Evolutionary conservation across 345 rosid species (phyloP).

Genomic region (Excoecaria cochinchinensis): DNA sequence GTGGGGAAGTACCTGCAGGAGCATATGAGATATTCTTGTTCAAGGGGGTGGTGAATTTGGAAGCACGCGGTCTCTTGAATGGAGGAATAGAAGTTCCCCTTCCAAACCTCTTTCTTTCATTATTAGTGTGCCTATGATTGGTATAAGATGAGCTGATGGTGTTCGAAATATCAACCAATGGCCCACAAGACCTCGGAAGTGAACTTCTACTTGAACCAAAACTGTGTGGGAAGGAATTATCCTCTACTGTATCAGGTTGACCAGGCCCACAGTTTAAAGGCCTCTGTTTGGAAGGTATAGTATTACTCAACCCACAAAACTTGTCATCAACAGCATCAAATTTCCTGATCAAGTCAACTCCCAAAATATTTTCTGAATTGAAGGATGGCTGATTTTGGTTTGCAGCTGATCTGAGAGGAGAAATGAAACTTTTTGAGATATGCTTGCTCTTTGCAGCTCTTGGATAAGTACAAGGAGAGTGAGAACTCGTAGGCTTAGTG

Average conservation of each 20-base stretch:
- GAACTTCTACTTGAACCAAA: conserved; percentile 29
- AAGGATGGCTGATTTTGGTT: conserved; percentile 34
- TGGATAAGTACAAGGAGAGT: conserved; percentile 37
- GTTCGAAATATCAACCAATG: conserved; percentile 70
- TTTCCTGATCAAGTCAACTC: conserved; percentile 64
- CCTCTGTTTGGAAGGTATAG: conserved; percentile 30
- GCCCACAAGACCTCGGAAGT: conserved; percentile 40
- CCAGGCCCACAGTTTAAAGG: conserved; percentile 19
- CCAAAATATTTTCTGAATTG: conserved; percentile 33
- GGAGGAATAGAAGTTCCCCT: conserved; percentile 49
- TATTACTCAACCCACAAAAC: conserved; percentile 19
- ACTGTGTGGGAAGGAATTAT: conserved; percentile 31
- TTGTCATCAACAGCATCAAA: conserved; percentile 62
- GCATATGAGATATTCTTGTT: conserved; percentile 37
- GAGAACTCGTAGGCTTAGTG: conserved; percentile 39
- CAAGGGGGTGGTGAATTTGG: conserved; percentile 61
- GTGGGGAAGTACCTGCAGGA: conserved; percentile 46
- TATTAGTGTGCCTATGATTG: conserved; percentile 33
- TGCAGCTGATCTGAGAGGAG: conserved; percentile 58
- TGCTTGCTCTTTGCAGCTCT: conserved; percentile 40
- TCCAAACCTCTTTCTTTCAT: conserved; percentile 54
- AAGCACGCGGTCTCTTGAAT: conserved; percentile 80
- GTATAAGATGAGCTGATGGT: conserved; percentile 25
- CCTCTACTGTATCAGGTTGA: conserved; percentile 15
- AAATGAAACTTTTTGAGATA: conserved; percentile 45